Percentiles rank a stretch among this genome's conserved stretches.
Evolutionary conservation across 306 rosid genomes (phyloP).

Genomic region (Ziziphus jujuba): DNA sequence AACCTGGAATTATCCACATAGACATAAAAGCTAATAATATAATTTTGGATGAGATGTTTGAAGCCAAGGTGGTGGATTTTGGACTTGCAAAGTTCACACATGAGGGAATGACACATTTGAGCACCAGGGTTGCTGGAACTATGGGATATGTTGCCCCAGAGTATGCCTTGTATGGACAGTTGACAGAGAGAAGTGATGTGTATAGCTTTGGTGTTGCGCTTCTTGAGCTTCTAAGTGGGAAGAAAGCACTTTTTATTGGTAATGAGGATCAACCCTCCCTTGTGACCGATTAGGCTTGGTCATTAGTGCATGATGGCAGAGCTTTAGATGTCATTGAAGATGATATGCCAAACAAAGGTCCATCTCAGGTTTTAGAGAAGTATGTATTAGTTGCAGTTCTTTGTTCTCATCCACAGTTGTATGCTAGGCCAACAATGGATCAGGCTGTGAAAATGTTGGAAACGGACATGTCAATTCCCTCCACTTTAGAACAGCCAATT

Average conservation of each 20-base stretch:
- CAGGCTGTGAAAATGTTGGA: constrained; percentile 94
- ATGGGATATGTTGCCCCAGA: constrained; percentile 99
- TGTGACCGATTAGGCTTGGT: constrained; percentile 91
- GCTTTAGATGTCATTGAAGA: no score
- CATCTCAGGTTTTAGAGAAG: no score
- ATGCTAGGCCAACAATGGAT: constrained; percentile 96
- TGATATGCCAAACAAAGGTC: no score
- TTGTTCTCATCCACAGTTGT: no score
- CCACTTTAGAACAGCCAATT: constrained; percentile 71
- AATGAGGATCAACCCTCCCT: constrained; percentile 56
- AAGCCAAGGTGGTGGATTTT: constrained; percentile 87
- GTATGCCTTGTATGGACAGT: constrained; percentile 90
- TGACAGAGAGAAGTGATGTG: constrained; percentile 91
- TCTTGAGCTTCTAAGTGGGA: constrained; percentile 95
- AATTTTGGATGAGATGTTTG: constrained; percentile 77
- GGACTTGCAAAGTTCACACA: constrained; percentile 92
- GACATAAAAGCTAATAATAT: constrained; percentile 91
- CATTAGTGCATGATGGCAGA: constrained; percentile 64
- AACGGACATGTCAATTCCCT: constrained; percentile 71
- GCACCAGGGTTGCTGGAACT: constrained; percentile 95
- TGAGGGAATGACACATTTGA: constrained; percentile 90
- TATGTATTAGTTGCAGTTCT: no score
- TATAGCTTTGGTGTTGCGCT: constrained; percentile 85
- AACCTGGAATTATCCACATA: constrained; percentile 86
- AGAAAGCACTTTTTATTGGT: constrained; percentile 60